Base-by-base conservation (phyloP, 305 asterid species). In the Solanum hybrid region DNA sequence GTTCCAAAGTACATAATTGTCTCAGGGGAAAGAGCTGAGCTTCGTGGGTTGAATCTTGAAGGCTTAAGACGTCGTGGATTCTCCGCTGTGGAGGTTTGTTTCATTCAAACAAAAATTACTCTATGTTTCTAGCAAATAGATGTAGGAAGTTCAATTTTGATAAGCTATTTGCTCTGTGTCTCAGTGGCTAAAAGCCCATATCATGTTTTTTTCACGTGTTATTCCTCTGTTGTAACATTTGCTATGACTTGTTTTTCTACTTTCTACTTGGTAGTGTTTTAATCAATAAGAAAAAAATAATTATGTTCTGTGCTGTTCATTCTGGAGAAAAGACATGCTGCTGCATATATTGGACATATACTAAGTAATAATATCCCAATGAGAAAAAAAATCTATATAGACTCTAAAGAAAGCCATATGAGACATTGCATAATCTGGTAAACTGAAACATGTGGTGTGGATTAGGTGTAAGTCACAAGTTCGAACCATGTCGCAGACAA, bases 1-100 rank as follows among this genome's bases (percentile, higher is more conserved):
- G 98, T 97, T 34, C 99, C 99, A 12, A 96, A 93, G 91, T 97
- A 96, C 96, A 94, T 95, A 82, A 95, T 96, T 98, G 98, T 97
- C 89, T 95, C 98, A 29, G 99, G 99, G 90, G 98, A 97, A 93
- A 95, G 99, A 91, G 99, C 99, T 93, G 97, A 93, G 93, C 92
- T 97, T 75, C 99, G 98, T 83, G 99, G 99, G 78, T 88, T 97
- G 90, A 97, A 97, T 92, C 93, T 95, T 24, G 99, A 97, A 96
- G 99, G 99, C 89, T 93, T 97, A 65, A 94, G 95, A 83, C 98
- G 99, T 20, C 91, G 90, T 90, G 98, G 98, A 81, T 97, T 97
- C 92, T 94, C 99, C 1, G 89, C 27, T 77, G 27, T 26, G 45
- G 98, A 97, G 99, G 99, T 97, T 39, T 34, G 93, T 93, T 91